Conservation (phyloP, 2,329 filamentous ascomycete species). For the Apiospora pterosperma region DNA sequence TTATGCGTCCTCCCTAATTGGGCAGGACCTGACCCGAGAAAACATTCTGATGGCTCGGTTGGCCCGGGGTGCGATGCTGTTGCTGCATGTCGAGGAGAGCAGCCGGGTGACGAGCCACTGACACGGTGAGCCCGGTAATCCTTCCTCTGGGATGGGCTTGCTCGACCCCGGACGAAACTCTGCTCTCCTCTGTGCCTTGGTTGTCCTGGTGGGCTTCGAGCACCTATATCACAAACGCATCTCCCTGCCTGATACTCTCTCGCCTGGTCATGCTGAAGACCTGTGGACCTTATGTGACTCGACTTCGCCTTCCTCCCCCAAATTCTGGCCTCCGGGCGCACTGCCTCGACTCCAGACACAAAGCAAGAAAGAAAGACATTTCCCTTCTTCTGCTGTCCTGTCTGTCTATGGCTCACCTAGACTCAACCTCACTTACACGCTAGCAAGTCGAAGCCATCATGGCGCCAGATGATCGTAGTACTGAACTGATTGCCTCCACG, state of each 20-base stretch:
- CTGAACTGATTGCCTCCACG: not conserved
- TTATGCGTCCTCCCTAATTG: not conserved
- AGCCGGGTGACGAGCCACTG: not conserved
- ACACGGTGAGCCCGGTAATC: not conserved
- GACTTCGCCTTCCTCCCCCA: not conserved
- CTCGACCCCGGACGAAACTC: not conserved
- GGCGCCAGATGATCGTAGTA: not conserved
- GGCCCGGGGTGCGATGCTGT: not conserved
- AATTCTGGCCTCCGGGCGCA: not conserved
- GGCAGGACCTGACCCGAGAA: not conserved
- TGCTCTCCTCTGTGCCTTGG: not conserved
- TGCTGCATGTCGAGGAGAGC: not conserved
- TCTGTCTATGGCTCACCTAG: not conserved
- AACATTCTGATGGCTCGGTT: not conserved
- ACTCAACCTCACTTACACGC: not conserved
- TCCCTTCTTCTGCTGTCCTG: not conserved
- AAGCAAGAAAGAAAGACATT: not conserved
- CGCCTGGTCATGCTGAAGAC: not conserved
- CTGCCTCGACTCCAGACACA: not conserved
- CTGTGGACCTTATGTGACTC: not conserved
- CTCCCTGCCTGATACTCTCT: not conserved
- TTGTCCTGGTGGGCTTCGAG: not conserved
- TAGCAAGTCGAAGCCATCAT: conserved; percentile 4
- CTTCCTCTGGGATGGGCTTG: not conserved
- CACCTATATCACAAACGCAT: not conserved